phyloP scores from a whole-genome alignment of 495 filamentous ascomycete species.

The Penicillium waksmanii region DNA sequence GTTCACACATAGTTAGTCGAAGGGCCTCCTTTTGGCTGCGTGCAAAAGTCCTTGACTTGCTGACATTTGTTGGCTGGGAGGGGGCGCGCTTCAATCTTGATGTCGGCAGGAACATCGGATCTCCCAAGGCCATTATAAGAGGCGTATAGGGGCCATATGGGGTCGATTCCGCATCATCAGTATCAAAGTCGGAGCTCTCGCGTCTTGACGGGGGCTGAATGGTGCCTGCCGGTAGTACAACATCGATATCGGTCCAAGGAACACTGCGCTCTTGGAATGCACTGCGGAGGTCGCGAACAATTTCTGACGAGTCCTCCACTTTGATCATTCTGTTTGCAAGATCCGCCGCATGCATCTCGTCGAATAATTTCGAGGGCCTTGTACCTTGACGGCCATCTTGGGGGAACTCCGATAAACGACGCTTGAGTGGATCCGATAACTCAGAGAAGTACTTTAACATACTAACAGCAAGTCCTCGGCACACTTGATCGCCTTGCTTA shows the following conservation, averaged over 20 bases:
- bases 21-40: slow-evolving; percentile 82
- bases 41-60: slow-evolving; percentile 70
- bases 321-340: slow-evolving; percentile 80
- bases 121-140: slow-evolving; percentile 76
- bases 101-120: slow-evolving; percentile 84
- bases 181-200: slow-evolving; percentile 44
- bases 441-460: slow-evolving; percentile 92
- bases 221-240: slow-evolving; percentile 76
- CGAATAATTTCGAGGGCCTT: slow-evolving; percentile 68
- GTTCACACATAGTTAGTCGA: slow-evolving; percentile 85
- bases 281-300: slow-evolving; percentile 68
- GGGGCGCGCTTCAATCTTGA: slow-evolving; percentile 84
- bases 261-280: slow-evolving; percentile 78
- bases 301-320: slow-evolving; percentile 72
- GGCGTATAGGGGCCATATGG: slow-evolving; percentile 76
- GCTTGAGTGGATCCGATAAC: slow-evolving; percentile 75
- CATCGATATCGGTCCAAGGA: slow-evolving; percentile 84
- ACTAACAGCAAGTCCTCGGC: slow-evolving; percentile 85
- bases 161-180: slow-evolving; percentile 60
- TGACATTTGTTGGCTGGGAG: slow-evolving; percentile 79
- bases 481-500: slow-evolving; percentile 90
- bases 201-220: slow-evolving; percentile 54
- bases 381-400: slow-evolving; percentile 36
- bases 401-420: slow-evolving; percentile 45
- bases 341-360: slow-evolving; percentile 90